Percentiles rank a stretch among this genome's conserved stretches.
phyloP scores from a whole-genome alignment of 169 alveolate species.

The Eimeria maxima region DNA sequence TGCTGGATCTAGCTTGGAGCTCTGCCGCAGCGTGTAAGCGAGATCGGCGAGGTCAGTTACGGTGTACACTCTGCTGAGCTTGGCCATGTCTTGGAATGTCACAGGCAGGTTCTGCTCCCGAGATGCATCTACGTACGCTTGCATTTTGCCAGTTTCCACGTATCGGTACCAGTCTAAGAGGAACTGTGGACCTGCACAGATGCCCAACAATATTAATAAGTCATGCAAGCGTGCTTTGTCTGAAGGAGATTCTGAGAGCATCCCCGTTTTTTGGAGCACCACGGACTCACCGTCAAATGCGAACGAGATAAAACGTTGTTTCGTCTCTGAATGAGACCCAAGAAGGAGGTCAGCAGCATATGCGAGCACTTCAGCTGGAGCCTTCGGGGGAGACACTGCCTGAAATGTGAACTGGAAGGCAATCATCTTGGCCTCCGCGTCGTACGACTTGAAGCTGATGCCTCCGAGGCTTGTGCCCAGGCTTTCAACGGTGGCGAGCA shows the following conservation, averaged over 20 bases:
- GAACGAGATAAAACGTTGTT: not conserved
- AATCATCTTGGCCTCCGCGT: not conserved
- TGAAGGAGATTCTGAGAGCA: not conserved
- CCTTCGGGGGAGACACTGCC: not conserved
- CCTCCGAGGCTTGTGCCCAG: conserved; percentile 7
- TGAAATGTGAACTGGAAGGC: not conserved
- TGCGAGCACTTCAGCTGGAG: conserved; percentile 12
- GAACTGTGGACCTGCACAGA: conserved; percentile 32
- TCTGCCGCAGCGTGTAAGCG: conserved; percentile 36
- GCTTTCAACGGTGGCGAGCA: conserved; percentile 16
- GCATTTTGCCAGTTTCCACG: not conserved
- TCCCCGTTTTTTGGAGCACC: not conserved
- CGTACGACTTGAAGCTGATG: conserved; percentile 35
- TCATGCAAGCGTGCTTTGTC: not conserved
- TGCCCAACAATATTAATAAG: not conserved
- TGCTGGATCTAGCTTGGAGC: not conserved
- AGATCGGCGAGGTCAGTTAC: conserved; percentile 42
- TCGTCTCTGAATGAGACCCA: not conserved
- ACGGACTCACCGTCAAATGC: not conserved
- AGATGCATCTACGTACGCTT: not conserved
- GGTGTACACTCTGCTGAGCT: conserved; percentile 39
- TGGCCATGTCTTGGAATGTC: not conserved
- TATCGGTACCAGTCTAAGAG: conserved; percentile 57
- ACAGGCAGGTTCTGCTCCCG: not conserved
- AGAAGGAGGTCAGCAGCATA: conserved; percentile 41